phyloP scores from a whole-genome alignment of 495 filamentous ascomycete species.

The Penicillium longicatenatum region DNA sequence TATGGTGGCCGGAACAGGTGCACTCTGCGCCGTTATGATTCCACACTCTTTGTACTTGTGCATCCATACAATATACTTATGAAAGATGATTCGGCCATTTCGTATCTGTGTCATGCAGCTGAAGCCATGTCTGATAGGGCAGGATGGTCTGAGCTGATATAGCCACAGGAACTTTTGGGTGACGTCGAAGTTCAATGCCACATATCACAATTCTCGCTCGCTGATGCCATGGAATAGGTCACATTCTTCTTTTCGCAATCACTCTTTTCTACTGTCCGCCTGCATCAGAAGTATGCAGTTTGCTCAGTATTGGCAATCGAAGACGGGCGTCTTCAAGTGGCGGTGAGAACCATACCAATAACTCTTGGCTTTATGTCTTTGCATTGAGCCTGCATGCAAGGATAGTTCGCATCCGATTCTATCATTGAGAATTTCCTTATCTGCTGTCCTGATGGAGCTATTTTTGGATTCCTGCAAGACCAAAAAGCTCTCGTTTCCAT shows the following conservation, averaged over 20 bases:
- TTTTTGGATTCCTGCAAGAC: too few species aligned
- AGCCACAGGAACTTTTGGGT: too few species aligned
- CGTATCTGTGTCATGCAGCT: not conserved
- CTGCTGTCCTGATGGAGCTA: too few species aligned
- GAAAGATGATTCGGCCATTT: not conserved
- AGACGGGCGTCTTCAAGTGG: not conserved
- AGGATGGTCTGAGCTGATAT: too few species aligned
- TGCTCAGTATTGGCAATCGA: not conserved
- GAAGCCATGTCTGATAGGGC: not conserved
- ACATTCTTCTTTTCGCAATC: not conserved
- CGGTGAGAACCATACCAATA: not conserved
- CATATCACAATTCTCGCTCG: too few species aligned
- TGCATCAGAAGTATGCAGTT: not conserved
- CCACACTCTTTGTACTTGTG: not conserved
- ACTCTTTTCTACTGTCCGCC: too few species aligned
- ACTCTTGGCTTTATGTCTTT: not conserved
- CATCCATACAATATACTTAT: not conserved
- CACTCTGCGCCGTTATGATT: not conserved
- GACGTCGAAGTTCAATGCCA: too few species aligned
- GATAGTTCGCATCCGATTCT: too few species aligned
- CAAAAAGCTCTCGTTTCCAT: too few species aligned
- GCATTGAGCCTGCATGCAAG: not conserved
- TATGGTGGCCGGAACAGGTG: slow-evolving; percentile 34
- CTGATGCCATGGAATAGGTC: not conserved
- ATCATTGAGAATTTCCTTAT: too few species aligned